Percentiles rank a stretch among this genome's conserved stretches.
Conservation (phyloP, 345 rosid species). For the Boechera divaricarpa region DNA sequence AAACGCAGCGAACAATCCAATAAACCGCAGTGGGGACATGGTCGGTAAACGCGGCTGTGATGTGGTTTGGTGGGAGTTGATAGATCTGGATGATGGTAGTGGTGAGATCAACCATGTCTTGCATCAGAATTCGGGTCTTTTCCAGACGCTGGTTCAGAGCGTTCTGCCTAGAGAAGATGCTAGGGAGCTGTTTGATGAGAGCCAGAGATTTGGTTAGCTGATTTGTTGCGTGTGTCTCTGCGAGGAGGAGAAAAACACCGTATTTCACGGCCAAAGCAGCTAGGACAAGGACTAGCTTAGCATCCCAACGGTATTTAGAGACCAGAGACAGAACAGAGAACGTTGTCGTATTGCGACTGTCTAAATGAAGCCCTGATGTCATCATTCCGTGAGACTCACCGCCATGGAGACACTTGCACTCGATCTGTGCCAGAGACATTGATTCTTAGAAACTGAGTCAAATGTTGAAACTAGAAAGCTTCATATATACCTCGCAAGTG, state of each 20-base stretch:
- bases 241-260: slow-evolving; percentile 82
- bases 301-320: slow-evolving; percentile 71
- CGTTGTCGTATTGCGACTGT: slow-evolving; percentile 49
- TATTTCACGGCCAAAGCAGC: slow-evolving; percentile 85
- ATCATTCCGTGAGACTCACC: slow-evolving; percentile 60
- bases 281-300: slow-evolving; percentile 72
- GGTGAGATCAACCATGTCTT: slow-evolving; percentile 66
- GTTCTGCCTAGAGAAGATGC: slow-evolving; percentile 56
- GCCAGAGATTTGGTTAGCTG: slow-evolving; percentile 84
- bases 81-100: slow-evolving; percentile 60
- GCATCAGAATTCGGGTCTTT: slow-evolving; percentile 56
- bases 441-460: background rate
- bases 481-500: slow-evolving; percentile 60
- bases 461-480: slow-evolving; percentile 5
- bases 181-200: slow-evolving; percentile 73
- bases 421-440: slow-evolving; percentile 52
- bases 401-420: slow-evolving; percentile 62
- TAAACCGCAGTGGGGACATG: slow-evolving; percentile 77
- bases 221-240: slow-evolving; percentile 67
- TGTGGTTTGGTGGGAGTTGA: slow-evolving; percentile 68
- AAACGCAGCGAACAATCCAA: slow-evolving; percentile 76
- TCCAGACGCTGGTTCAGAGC: slow-evolving; percentile 61
- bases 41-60: slow-evolving; percentile 50
- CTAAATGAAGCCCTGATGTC: slow-evolving; percentile 43
- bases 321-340: slow-evolving; percentile 61